Conservation (phyloP, 129 eudicot genomes). For the Helichrysum umbraculigerum region DNA sequence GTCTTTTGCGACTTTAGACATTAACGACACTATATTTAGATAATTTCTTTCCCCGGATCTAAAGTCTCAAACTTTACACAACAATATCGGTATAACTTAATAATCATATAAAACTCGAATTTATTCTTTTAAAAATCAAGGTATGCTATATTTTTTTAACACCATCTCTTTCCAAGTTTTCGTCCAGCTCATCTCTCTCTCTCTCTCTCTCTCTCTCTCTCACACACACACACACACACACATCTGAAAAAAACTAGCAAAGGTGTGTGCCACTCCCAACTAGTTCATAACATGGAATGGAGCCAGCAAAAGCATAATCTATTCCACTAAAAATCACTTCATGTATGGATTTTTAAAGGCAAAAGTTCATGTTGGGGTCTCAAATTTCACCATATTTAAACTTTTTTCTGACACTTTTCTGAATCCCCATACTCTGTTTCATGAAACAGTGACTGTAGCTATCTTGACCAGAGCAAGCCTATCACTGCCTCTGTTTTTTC, state of each 20-base stretch:
- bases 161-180: constrained; percentile 32
- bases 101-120: neutral
- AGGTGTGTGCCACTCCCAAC: constrained; percentile 51
- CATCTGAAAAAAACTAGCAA: constrained; percentile 50
- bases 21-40: neutral
- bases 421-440: constrained; percentile 29
- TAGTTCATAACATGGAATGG: constrained; percentile 37
- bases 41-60: neutral
- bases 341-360: constrained; percentile 30
- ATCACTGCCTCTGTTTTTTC: neutral
- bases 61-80: neutral
- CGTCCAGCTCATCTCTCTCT: constrained; percentile 37
- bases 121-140: constrained; percentile 1
- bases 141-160: constrained; percentile 22
- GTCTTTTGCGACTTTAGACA: neutral
- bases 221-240: no score
- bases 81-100: neutral
- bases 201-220: constrained; percentile 28
- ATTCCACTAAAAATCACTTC: constrained; percentile 31
- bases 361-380: constrained; percentile 34
- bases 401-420: constrained; percentile 30
- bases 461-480: constrained; percentile 17
- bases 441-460: constrained; percentile 33
- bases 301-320: constrained; percentile 31
- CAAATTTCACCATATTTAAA: neutral